Conservation (phyloP, 2,329 filamentous ascomycete species). For the Colletotrichum caudatum region DNA sequence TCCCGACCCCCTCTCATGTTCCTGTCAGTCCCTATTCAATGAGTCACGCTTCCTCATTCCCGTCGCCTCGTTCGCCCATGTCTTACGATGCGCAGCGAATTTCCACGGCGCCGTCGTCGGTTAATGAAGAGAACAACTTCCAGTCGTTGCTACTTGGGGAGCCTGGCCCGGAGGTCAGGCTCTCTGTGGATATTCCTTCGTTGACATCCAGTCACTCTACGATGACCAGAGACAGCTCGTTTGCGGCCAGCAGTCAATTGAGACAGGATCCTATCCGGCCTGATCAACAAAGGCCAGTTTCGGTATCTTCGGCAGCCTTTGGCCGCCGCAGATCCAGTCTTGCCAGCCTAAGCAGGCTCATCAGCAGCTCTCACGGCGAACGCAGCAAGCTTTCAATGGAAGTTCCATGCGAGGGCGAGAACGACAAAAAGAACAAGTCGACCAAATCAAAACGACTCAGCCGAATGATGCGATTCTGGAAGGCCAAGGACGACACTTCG, state of each 20-base stretch:
- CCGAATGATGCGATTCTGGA: slow-evolving; percentile 85
- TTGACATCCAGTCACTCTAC: slow-evolving; percentile 81
- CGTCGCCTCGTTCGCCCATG: slow-evolving; percentile 77
- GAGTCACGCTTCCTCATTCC: slow-evolving; percentile 73
- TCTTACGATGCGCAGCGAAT: slow-evolving; percentile 79
- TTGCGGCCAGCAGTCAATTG: slow-evolving; percentile 59
- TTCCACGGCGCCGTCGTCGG: slow-evolving; percentile 80
- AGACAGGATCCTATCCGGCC: slow-evolving; percentile 59
- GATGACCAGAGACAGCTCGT: slow-evolving; percentile 76
- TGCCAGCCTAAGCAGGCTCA: slow-evolving; percentile 80
- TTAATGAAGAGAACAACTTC: slow-evolving; percentile 77
- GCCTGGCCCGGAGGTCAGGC: slow-evolving; percentile 77
- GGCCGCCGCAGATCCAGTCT: slow-evolving; percentile 81
- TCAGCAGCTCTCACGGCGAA: slow-evolving; percentile 80
- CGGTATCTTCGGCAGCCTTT: slow-evolving; percentile 71
- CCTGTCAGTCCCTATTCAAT: slow-evolving; percentile 75
- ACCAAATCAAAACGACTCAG: slow-evolving; percentile 79
- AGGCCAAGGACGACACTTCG: slow-evolving; percentile 62
- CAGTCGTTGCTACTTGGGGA: slow-evolving; percentile 80
- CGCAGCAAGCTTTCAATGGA: slow-evolving; percentile 81
- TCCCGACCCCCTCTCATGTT: slow-evolving; percentile 58
- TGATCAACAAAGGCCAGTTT: slow-evolving; percentile 69
- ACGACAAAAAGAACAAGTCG: slow-evolving; percentile 66
- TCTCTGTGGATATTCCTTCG: slow-evolving; percentile 80
- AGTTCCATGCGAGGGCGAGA: slow-evolving; percentile 67